A percentile compares a stretch with the other conserved stretches of the same genome.
These are phyloP conservation scores for Physcia stellaris DNA, from an alignment of 495 filamentous ascomycete species.

Conservation along the genomic window DNA sequence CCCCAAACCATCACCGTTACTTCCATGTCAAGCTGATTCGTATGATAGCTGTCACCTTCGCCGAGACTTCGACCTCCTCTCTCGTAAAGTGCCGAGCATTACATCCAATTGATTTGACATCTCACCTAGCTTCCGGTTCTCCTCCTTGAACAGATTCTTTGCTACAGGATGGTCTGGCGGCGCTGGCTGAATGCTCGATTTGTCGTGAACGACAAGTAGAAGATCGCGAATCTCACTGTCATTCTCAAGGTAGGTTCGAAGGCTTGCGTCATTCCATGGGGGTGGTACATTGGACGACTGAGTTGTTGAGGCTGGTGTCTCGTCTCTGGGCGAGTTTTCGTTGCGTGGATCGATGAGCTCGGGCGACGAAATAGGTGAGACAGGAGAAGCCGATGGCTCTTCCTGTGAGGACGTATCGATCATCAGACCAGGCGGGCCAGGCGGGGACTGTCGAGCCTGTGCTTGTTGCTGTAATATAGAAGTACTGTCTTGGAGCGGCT, in stretches of 20 bases:
- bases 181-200: conserved; percentile 61
- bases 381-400: conserved; percentile 41
- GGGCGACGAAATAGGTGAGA: conserved; percentile 52
- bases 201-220: conserved; percentile 83
- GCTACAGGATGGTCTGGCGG: conserved; percentile 74
- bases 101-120: conserved; percentile 76
- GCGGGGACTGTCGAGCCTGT: too few relatives aligned
- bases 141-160: conserved; percentile 65
- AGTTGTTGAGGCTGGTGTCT: conserved; percentile 28
- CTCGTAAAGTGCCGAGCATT: conserved; percentile 71
- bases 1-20: too few relatives aligned
- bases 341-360: conserved; percentile 38
- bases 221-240: conserved; percentile 84
- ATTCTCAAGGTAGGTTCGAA: conserved; percentile 84
- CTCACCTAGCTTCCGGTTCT: conserved; percentile 66
- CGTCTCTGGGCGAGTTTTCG: conserved; percentile 20
- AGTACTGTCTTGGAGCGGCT: too few relatives aligned
- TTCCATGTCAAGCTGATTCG: too few relatives aligned
- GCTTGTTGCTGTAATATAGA: too few relatives aligned
- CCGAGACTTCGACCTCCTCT: conserved; percentile 39
- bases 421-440: conserved; percentile 49
- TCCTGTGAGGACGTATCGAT: conserved; percentile 53
- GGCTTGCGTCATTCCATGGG: conserved; percentile 68
- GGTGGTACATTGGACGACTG: conserved; percentile 25
- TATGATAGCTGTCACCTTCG: too few relatives aligned